A percentile compares a stretch with the other conserved stretches of the same genome.
Conservation (phyloP, 23 red algal species). For the Gracilaria gracilis region DNA sequence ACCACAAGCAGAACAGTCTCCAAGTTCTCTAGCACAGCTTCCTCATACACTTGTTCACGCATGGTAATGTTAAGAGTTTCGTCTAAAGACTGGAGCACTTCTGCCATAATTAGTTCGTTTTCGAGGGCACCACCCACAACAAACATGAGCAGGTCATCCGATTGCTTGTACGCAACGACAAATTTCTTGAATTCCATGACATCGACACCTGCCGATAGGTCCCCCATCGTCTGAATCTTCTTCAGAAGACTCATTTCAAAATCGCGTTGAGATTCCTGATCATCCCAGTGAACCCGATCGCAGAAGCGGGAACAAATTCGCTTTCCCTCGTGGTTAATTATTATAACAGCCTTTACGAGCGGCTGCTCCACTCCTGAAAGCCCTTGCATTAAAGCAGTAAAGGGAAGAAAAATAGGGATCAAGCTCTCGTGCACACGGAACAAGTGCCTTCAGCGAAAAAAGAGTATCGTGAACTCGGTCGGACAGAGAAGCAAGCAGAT, state of each 20-base stretch:
- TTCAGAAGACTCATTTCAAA: slow-evolving; percentile 80
- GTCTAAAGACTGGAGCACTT: slow-evolving; percentile 75
- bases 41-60: slow-evolving; percentile 79
- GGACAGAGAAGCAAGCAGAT: not conserved
- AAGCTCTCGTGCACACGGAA: not conserved
- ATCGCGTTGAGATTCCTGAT: slow-evolving; percentile 74
- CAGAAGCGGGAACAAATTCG: slow-evolving; percentile 85
- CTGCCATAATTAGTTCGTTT: slow-evolving; percentile 89
- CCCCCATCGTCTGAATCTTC: slow-evolving; percentile 85
- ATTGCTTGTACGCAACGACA: slow-evolving; percentile 81
- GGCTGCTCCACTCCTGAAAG: slow-evolving; percentile 83
- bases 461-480: not conserved
- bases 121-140: slow-evolving; percentile 64
- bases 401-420: not conserved
- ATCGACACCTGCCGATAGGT: slow-evolving; percentile 71
- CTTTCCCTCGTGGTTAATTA: slow-evolving; percentile 87
- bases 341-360: slow-evolving; percentile 81
- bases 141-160: slow-evolving; percentile 89
- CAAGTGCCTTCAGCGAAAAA: not conserved
- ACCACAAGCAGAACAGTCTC: slow-evolving; percentile 80
- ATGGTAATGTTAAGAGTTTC: slow-evolving; percentile 80
- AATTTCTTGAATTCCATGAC: slow-evolving; percentile 82
- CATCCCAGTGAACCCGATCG: slow-evolving; percentile 61
- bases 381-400: slow-evolving; percentile 29
- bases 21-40: slow-evolving; percentile 77